Percentiles rank a stretch among this genome's conserved stretches.
Conservation (phyloP, 2,329 filamentous ascomycete genomes). For the Talaromyces islandicus region DNA sequence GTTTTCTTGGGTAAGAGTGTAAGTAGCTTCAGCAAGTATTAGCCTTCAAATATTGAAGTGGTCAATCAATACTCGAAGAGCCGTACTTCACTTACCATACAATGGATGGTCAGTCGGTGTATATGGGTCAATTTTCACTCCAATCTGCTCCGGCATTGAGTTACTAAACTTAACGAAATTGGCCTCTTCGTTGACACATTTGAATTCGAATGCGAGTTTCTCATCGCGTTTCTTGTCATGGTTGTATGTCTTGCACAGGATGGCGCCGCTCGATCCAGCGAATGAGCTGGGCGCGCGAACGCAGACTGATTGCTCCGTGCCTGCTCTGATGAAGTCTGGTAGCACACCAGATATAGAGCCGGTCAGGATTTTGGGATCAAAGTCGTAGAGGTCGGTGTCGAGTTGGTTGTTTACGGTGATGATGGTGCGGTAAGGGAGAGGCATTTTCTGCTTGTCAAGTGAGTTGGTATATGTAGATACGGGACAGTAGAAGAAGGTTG, state of each 20-base stretch:
- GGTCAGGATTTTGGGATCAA: not conserved
- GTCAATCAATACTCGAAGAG: not conserved
- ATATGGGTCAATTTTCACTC: constrained; percentile 8
- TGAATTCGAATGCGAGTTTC: constrained; percentile 5
- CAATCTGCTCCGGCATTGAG: constrained; percentile 5
- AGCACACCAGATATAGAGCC: constrained; percentile 3
- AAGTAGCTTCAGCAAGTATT: constrained; percentile 2
- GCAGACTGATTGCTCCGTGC: constrained; percentile 2
- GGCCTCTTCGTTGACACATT: constrained; percentile 4
- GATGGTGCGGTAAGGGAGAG: constrained; percentile 9
- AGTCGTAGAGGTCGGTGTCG: constrained; percentile 6
- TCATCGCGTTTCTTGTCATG: not conserved
- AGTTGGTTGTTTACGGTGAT: constrained; percentile 9
- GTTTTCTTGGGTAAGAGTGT: not conserved
- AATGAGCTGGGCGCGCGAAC: constrained; percentile 6
- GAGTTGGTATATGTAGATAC: not conserved
- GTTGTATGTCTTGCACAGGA: constrained; percentile 5
- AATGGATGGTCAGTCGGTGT: constrained; percentile 8
- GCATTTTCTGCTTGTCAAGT: constrained; percentile 2
- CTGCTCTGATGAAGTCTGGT: constrained; percentile 3
- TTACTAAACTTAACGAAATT: constrained; percentile 9
- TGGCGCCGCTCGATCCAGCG: constrained; percentile 4
- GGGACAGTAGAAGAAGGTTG: not conserved
- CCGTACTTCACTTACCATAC: constrained; percentile 4
- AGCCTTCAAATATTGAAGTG: not conserved